phyloP scores from a whole-genome alignment of 2,329 filamentous ascomycete genomes.

The Alternaria novae-zelandiae region DNA sequence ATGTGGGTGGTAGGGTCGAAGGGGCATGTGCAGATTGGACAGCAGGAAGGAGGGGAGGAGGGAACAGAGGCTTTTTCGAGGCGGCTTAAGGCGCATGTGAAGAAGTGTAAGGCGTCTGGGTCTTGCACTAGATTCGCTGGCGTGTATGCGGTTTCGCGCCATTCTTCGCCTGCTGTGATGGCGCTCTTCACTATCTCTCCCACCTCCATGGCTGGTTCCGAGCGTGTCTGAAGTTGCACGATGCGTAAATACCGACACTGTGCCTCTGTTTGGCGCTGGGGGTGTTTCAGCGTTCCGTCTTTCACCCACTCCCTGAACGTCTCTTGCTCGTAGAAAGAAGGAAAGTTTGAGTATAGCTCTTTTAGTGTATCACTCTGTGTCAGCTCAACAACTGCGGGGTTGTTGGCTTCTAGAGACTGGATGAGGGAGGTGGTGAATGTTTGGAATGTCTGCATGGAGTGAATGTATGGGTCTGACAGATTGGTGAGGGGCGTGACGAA shows the following conservation, averaged over 20 bases:
- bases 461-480: neutral
- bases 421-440: conserved; percentile 3
- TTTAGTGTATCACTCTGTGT: neutral
- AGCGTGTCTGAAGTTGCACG: neutral
- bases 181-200: neutral
- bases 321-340: neutral
- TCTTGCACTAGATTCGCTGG: neutral
- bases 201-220: neutral
- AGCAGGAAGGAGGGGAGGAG: neutral
- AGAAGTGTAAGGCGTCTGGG: neutral
- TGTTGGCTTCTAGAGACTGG: neutral
- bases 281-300: conserved; percentile 9
- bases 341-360: neutral
- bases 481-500: neutral
- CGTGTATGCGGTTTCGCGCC: neutral
- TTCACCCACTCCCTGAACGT: conserved; percentile 5
- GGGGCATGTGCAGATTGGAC: neutral
- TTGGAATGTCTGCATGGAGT: conserved; percentile 7
- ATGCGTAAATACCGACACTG: conserved; percentile 10
- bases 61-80: neutral
- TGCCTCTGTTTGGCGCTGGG: conserved; percentile 2
- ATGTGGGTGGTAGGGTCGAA: neutral
- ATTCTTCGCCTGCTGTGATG: neutral
- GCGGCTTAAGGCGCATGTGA: neutral
- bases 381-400: neutral